Base-by-base conservation (phyloP, 805 yeast species). In the Kluyveromyces aestuarii region DNA sequence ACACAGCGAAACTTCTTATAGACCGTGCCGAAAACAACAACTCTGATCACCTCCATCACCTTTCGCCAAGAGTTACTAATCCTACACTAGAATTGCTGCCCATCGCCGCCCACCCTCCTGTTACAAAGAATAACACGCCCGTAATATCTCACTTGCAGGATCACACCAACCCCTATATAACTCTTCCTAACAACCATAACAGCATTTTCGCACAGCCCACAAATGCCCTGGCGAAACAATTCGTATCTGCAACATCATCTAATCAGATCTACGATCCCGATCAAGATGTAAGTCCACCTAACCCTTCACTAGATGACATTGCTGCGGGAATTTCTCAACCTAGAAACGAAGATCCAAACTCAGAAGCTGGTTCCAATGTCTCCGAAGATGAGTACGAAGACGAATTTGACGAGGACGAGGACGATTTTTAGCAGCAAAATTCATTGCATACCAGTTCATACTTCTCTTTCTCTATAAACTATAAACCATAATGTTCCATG, bases 371-470 rank as follows among this genome's bases (percentile, higher is more conserved):
- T 11, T 59, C 56, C 39, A 59, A 53, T 6, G 58, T 56, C 10
- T 56, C 55, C 3, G 71, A 62, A 9, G 64, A 59, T 9, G 67
- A 56, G 2, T 67, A 63, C 6, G 66, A 61, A 8, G 66, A 61
- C 4, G 67, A 62, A 8, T 61, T 58, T 9, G 66, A 62, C 6
- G 60, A 63, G 19, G 62, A 60, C 17, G 63, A 63, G 7, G 19
- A n/a, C 6, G 25, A 18, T 40, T 19, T 25, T 25, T 37, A n/a
- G 13, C 18, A 37, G 13, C 43, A 25, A 5, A 4, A 4, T 17
- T 19, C 43, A 37, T 13, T 10, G 11, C 40, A 37, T 19, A 37
- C 3, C 40, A 17, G 13, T 37, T 19, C 25, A 19, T 37, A 37
- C n/a, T 37, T 37, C 40, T 10, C 6, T 37, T 37, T 19, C 18